These are phyloP conservation scores for Uronychia setigera DNA, from an alignment of 73 alveolate genomes.

Conservation along the genomic window DNA sequence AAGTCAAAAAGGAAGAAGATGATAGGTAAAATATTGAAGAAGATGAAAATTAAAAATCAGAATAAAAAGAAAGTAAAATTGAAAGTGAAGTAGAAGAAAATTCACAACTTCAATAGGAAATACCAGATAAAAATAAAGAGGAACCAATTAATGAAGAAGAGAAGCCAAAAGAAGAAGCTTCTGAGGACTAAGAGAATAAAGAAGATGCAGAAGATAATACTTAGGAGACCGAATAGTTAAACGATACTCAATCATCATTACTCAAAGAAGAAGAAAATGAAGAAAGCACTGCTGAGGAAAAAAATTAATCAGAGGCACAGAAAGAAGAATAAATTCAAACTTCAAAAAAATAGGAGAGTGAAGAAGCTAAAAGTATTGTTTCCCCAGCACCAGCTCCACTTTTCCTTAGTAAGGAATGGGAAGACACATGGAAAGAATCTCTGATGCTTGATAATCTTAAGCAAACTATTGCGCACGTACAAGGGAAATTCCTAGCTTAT, in stretches of 20 bases:
- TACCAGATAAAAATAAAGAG: too few species aligned
- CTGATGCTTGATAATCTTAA: conserved; percentile 43
- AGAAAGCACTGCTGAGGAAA: background rate
- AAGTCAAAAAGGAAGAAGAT: background rate
- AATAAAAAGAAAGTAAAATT: too few species aligned
- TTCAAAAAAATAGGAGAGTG: too few species aligned
- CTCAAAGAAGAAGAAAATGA: too few species aligned
- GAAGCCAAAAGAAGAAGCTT: conserved; percentile 4
- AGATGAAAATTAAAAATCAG: too few species aligned
- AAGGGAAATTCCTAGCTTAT: conserved; percentile 35
- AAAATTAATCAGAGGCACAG: conserved; percentile 7
- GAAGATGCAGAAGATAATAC: background rate
- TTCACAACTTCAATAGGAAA: too few species aligned
- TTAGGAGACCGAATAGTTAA: conserved; percentile 7
- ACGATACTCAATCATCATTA: too few species aligned
- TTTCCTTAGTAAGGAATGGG: too few species aligned
- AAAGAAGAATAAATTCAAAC: conserved; percentile 14
- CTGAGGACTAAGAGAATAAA: background rate
- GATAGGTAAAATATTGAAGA: too few species aligned
- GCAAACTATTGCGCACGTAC: conserved; percentile 47
- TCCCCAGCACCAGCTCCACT: too few species aligned
- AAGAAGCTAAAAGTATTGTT: too few species aligned
- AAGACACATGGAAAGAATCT: conserved; percentile 52
- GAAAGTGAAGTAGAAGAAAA: too few species aligned
- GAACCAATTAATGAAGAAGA: background rate